Evolutionary conservation across 2,329 filamentous ascomycete species (phyloP), one percentile per base, ranked within the genome.

Genomic region (Fusarium bulbicola): DNA sequence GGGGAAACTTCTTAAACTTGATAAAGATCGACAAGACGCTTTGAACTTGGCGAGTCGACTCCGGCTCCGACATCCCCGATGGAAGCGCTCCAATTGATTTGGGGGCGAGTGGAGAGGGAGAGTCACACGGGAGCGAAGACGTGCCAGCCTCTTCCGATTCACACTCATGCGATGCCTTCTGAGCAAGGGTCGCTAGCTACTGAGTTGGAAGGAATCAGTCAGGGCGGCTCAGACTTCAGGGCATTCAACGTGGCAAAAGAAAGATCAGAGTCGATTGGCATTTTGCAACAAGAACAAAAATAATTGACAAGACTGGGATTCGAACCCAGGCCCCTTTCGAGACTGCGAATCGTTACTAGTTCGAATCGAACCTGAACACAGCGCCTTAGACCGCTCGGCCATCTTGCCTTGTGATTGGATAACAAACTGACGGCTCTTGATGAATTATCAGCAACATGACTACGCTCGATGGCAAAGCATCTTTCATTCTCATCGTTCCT

Each of bases 41-140:
- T 20, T 21, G 5, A 30, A 12, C 30, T 60, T 50, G 37, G 26
- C 16, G 24, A 5, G 10, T 11, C 4, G 28, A 11, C 21, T 7
- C 47, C 64, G 64, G 64, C 62, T 67, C 64, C 64, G 64, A 34
- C 32, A 67, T 52, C 64, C 64, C 64, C 64, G 64, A 7, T 3
- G 5, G 39, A 46, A 66, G 62, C 64, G 64, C 64, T 9, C 64
- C 64, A 67, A 67, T 67, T 3, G 15, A 11, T 43, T 32, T 43
- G 16, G 15, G 9, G 16, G 16, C 13, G 21, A 24, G 52, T 56
- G 52, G 37, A 56, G 37, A 32, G 20, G 9, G 21, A 32, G 37
- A 24, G 56, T 58, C 56, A 30, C 20, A 58, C 15, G 56, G 13
- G 15, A 50, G 15, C 12, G 2, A 58, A 50, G 28, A 21, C 14